These are phyloP conservation scores for Coemansia sp. DNA, from an alignment of 192 early-diverging fungal species.

Conservation along the genomic window DNA sequence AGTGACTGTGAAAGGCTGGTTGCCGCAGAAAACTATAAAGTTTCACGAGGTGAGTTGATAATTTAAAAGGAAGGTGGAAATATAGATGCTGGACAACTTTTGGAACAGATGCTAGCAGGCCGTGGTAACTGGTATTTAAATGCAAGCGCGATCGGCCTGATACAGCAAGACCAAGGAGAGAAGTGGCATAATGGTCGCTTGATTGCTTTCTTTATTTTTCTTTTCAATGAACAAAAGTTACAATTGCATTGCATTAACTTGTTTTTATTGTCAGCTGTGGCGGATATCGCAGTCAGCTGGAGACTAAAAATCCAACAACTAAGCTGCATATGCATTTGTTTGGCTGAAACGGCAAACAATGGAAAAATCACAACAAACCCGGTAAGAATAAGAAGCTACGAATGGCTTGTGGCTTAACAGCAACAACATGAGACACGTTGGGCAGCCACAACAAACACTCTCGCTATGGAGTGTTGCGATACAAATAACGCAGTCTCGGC, in stretches of 20 bases:
- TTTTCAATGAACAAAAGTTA: not conserved
- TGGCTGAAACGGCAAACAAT: constrained; percentile 8
- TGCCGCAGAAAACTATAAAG: not conserved
- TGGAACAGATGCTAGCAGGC: not conserved
- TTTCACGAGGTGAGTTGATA: not conserved
- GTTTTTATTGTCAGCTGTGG: not conserved
- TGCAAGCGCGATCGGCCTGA: not conserved
- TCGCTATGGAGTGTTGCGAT: not conserved
- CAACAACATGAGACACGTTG: not conserved
- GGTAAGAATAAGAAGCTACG: not conserved
- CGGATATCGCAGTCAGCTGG: not conserved
- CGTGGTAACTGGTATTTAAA: not conserved
- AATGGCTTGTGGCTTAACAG: not conserved
- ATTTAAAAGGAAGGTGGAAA: not conserved
- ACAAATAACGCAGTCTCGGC: not conserved
- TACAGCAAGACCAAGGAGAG: not conserved
- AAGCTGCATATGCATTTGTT: not conserved
- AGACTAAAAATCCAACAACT: constrained; percentile 8
- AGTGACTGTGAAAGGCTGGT: not conserved
- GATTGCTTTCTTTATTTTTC: not conserved
- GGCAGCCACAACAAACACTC: not conserved
- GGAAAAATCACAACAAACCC: not conserved
- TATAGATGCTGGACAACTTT: not conserved
- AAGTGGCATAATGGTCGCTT: not conserved
- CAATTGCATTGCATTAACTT: not conserved